Conservation (phyloP, 257 asterid genomes). For the Solanum pennellii region DNA sequence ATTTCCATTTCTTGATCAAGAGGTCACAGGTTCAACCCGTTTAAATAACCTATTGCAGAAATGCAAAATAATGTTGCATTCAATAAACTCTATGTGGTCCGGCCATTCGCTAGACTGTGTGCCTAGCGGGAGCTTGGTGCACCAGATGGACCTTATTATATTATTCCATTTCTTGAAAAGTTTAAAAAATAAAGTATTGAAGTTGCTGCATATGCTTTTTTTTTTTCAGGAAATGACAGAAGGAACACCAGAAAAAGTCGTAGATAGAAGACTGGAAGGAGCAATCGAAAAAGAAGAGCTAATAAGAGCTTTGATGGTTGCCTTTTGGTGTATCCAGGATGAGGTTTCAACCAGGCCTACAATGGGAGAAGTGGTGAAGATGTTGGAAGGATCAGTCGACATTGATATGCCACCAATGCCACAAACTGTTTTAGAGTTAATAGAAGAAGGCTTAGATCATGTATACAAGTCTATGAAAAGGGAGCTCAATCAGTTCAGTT, state of each 20-base stretch:
- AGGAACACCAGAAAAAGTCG: slow-evolving; percentile 44
- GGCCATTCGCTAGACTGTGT: too few species aligned
- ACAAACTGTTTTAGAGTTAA: slow-evolving; percentile 60
- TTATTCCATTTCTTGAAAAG: background rate
- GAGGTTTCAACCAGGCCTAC: slow-evolving; percentile 67
- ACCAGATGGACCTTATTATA: background rate
- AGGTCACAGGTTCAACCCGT: background rate
- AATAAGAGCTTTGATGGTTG: slow-evolving; percentile 46
- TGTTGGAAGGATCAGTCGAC: slow-evolving; percentile 72
- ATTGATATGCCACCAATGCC: slow-evolving; percentile 75
- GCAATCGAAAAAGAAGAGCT: slow-evolving; percentile 52
- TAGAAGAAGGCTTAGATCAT: slow-evolving; percentile 81
- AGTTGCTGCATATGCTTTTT: background rate
- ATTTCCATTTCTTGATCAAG: background rate
- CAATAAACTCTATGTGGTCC: too few species aligned
- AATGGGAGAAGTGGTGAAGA: slow-evolving; percentile 85
- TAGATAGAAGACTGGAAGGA: slow-evolving; percentile 57
- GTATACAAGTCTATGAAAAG: slow-evolving; percentile 85
- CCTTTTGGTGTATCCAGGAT: slow-evolving; percentile 91
- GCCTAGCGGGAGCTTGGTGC: background rate
- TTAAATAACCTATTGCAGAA: background rate
- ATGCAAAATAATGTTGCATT: too few species aligned
- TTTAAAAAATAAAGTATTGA: background rate
- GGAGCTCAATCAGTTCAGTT: slow-evolving; percentile 56
- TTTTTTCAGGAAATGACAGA: slow-evolving; percentile 44